Base-by-base conservation (phyloP, 2,329 filamentous ascomycete genomes). In the Aurifilum marmelostoma region DNA sequence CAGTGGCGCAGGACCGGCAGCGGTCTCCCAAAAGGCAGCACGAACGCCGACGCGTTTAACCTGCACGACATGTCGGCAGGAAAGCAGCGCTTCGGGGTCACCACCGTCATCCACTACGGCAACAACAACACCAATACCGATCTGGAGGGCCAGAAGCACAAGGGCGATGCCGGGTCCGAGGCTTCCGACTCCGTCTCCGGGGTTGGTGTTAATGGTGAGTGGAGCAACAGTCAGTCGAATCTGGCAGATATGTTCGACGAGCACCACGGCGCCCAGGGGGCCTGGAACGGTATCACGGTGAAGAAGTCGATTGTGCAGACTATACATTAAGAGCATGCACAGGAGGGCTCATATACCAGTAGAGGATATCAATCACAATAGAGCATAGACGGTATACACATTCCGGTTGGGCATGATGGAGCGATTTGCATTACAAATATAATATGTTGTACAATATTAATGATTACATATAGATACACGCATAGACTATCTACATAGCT, bases 171-270 rank as follows among this genome's bases (percentile, higher is more conserved):
- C 8, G 29, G 9, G 32, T 60, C 56, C 4, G 56, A 60, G 18
- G 56, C 56, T 47, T 47, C 41, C n/a, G 43, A 47, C 6, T 60
- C 56, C 29, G 12, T 2, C 56, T 34, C 29, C 12, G 18, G 29
- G 3, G 56, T 18, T n/a, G 34, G 56, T 11, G 18, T 37, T n/a
- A 18, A 11, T 12, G 56, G 34, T 21, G 34, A 34, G 8, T 60
- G 56, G 56, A 60, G 34, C 34, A 60, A n/a, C 56, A 60, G 56
- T 32, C 56, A 60, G 18, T 60, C 56, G 4, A 60, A 60, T 32
- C 56, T 60, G 8, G 56, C 56, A 11, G 56, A 60, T n/a, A 47
- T 47, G 43, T 47, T 47, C 11, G 21, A 47, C 43, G 43, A 47
- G 43, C 18, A 8, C 3, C 43, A 47, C 18, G 16, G 7, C 11